A percentile compares a stretch with the other conserved stretches of the same genome.
Evolutionary conservation across 2,329 filamentous ascomycete species (phyloP).

Genomic region (Pseudogymnoascus sp.): DNA sequence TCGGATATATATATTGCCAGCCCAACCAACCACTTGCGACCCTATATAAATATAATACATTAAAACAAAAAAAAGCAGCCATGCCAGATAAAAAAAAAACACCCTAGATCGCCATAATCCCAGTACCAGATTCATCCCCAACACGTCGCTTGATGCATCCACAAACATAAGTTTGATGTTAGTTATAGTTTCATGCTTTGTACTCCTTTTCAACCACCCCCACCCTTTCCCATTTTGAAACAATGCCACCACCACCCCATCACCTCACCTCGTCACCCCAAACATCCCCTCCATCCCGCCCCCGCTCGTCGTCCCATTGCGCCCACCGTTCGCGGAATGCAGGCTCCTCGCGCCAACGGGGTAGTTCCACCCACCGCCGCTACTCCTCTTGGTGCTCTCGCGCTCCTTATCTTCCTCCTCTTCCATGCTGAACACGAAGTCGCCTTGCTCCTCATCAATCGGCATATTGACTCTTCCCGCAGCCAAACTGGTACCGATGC

Average conservation of each 20-base stretch:
- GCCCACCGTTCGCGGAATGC: conserved; percentile 14
- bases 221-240: not conserved
- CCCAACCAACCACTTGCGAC: not conserved
- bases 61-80: not conserved
- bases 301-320: conserved; percentile 12
- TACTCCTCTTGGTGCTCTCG: conserved; percentile 41
- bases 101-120: conserved; percentile 9
- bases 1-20: conserved; percentile 10
- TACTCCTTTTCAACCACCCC: conserved; percentile 11
- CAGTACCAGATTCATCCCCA: conserved; percentile 1
- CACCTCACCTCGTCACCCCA: conserved; percentile 8
- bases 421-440: conserved; percentile 62
- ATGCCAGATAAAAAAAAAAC: not conserved
- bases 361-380: conserved; percentile 29
- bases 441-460: conserved; percentile 59
- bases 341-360: conserved; percentile 22
- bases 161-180: not conserved
- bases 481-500: conserved; percentile 41
- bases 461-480: conserved; percentile 55
- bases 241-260: not conserved
- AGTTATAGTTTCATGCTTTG: conserved; percentile 12
- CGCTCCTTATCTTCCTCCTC: conserved; percentile 50
- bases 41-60: conserved; percentile 12
- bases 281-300: conserved; percentile 15
- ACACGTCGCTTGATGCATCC: conserved; percentile 11